A percentile compares a stretch with the other conserved stretches of the same genome.
These are phyloP conservation scores for Xylaria curta DNA, from an alignment of 495 filamentous ascomycete species.

Conservation along the genomic window DNA sequence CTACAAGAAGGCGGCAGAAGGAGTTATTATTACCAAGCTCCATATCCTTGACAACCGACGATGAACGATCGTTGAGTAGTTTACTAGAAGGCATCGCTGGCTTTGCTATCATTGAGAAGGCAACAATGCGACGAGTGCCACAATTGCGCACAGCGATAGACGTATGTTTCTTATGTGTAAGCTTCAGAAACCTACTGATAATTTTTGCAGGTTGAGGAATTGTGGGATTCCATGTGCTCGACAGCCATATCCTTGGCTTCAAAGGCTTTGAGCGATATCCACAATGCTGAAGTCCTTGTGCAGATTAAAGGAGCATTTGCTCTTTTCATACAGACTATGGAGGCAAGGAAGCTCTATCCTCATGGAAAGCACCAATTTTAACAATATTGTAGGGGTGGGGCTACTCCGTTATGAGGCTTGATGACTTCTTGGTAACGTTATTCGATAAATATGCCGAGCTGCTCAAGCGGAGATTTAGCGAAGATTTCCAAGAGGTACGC, in stretches of 20 bases:
- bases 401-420: conserved; percentile 81
- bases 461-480: conserved; percentile 87
- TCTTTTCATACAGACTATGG: conserved; percentile 97
- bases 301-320: conserved; percentile 93
- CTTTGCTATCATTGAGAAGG: conserved; percentile 95
- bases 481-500: conserved; percentile 86
- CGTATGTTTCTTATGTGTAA: conserved; percentile 55
- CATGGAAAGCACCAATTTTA: conserved; percentile 22
- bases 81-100: conserved; percentile 92
- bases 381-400: conserved; percentile 72
- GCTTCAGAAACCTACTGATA: conserved; percentile 34
- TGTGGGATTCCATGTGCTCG: conserved; percentile 99
- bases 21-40: conserved; percentile 81
- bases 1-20: conserved; percentile 87
- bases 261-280: conserved; percentile 74
- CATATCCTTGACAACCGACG: conserved; percentile 76
- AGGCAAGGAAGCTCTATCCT: conserved; percentile 57
- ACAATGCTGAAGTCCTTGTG: conserved; percentile 81
- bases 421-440: conserved; percentile 80
- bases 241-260: conserved; percentile 79
- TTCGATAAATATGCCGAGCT: conserved; percentile 94
- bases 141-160: conserved; percentile 83
- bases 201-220: conserved; percentile 76
- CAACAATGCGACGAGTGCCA: conserved; percentile 85
- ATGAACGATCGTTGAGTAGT: conserved; percentile 76